Evolutionary conservation across 371 early-diverging fungal species (phyloP).

Genomic region (Chytridiales sp.): DNA sequence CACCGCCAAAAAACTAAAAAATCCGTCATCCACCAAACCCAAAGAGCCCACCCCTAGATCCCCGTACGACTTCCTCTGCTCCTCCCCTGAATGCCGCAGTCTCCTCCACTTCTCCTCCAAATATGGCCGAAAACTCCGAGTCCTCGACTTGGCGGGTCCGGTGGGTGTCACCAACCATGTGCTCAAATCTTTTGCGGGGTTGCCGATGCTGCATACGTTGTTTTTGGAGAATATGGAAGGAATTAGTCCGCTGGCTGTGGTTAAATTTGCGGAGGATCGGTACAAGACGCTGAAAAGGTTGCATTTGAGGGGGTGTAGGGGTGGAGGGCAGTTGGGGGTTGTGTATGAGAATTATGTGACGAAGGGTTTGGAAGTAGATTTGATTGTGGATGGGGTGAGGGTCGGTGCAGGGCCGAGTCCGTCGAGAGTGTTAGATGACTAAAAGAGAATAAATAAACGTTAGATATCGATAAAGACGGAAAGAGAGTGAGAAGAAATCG

Average conservation of each 20-base stretch:
- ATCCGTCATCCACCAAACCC: background rate
- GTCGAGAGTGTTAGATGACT: too few relatives aligned
- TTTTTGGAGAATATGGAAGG: conserved; percentile 36
- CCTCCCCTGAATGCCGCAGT: conserved; percentile 15
- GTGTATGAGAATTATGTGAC: conserved; percentile 30
- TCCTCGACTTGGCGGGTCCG: conserved; percentile 40
- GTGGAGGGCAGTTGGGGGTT: conserved; percentile 13
- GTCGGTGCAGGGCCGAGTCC: too few relatives aligned
- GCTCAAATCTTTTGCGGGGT: conserved; percentile 17
- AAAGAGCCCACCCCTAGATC: background rate
- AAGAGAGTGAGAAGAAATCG: too few relatives aligned
- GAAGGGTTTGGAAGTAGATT: conserved; percentile 33
- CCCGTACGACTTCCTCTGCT: conserved; percentile 14
- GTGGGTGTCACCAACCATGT: conserved; percentile 38
- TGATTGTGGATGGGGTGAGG: conserved; percentile 34
- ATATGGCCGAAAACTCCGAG: conserved; percentile 20
- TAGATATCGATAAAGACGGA: too few relatives aligned
- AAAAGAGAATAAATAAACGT: too few relatives aligned
- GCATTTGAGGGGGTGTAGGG: conserved; percentile 38
- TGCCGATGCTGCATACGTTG: conserved; percentile 38
- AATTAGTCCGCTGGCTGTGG: conserved; percentile 25
- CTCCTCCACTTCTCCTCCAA: too few relatives aligned
- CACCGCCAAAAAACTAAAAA: conserved; percentile 1
- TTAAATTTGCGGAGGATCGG: conserved; percentile 32
- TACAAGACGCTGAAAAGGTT: conserved; percentile 33